Base-by-base conservation (phyloP, 1,284 basidiomycete genomes). In the Paramarasmius palmivorus region DNA sequence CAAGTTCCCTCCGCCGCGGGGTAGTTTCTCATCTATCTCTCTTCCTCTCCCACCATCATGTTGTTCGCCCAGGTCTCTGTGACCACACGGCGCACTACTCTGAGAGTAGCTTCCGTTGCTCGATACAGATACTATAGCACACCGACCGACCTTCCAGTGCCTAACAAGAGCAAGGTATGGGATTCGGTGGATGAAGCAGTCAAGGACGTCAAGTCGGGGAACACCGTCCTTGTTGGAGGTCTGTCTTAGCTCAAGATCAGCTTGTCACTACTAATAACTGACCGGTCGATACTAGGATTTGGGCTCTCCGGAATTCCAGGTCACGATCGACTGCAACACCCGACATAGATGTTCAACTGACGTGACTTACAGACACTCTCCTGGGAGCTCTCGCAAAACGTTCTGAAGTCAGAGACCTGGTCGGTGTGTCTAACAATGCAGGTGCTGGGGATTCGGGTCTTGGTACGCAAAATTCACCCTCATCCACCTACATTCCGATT, bases 371-470 rank as follows among this genome's bases (percentile, higher is more conserved):
- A 83, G 94, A 96, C 69, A 95, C 93, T 1, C 76, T 97, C 52
- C 88, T 97, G 41, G 75, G 73, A n/a, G 94, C 95, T 2, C 75
- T 97, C 39, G 73, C 83, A 19, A 83, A 83, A 62, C 81, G 91
- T 52, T 81, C 80, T 55, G 88, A 93, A 45, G 81, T 96, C 26
- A 74, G 69, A 40, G 77, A 86, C 60, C 73, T 97, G 47, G 95
- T 87, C 15, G 92, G 87, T 41, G 88, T 95, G 37, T 95, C 93
- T 14, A 97, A 97, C 71, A 96, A 97, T 73, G 90, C 91, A 39
- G 94, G 94, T 15, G 78, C 84, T 25, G 85, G 84, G 34, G 81
- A 89, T 57, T 82, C 77, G 35, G 93, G 93, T 42, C 79, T 97
- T 37, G 93, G 93, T 91, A 62, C 62, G 81, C 50, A 29, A 2